Base-by-base conservation (phyloP, 1,284 basidiomycete species). In the Cronartium quercuum region DNA sequence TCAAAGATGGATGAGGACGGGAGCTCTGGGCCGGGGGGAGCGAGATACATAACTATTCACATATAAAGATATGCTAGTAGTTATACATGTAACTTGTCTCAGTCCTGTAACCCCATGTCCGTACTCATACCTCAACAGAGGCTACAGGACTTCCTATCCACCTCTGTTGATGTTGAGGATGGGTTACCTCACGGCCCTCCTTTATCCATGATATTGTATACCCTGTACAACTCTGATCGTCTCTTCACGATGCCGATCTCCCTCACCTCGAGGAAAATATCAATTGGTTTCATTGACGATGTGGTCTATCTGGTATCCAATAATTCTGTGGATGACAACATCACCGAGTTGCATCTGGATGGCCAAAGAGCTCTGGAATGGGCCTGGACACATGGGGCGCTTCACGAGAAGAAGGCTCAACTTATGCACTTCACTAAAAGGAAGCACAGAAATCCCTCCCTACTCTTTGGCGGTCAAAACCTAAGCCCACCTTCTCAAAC, bases 221-320 rank as follows among this genome's bases (percentile, higher is more conserved):
- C 63, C 4, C 13, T 51, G 18, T 70, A 70, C 42, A 70, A 70
- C 42, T 47, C 21, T 4, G n/a, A 34, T 15, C 61, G 63, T 35
- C 60, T 71, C n/a, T 29, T 6, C 41, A 21, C 44, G 3, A 1
- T 10, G 18, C 24, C 21, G 40, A 24, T 41, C 10, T 51, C 61
- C 1, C 15, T 15, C 0, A 10, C 1, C 15, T 40, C 63, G 24
- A 15, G 18, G 40, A 51, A 3, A 2, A 21, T 64, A 1, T 71
- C 60, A 9, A 44, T 71, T n/a, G 60, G 60, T 0, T 71, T 42
- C 38, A 51, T 71, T 41, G 61, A 71, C 55, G 68, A 71, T 47
- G 60, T 71, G 15, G 57, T 60, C n/a, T 58, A 61, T 18, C 15
- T 69, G 13, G 57, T 35, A 12, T 55, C 57, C 3, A n/a, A 2